A percentile compares a stretch with the other conserved stretches of the same genome.
These are phyloP conservation scores for Chlorella sp. DNA, from an alignment of 139 green algal genomes.

Conservation along the genomic window DNA sequence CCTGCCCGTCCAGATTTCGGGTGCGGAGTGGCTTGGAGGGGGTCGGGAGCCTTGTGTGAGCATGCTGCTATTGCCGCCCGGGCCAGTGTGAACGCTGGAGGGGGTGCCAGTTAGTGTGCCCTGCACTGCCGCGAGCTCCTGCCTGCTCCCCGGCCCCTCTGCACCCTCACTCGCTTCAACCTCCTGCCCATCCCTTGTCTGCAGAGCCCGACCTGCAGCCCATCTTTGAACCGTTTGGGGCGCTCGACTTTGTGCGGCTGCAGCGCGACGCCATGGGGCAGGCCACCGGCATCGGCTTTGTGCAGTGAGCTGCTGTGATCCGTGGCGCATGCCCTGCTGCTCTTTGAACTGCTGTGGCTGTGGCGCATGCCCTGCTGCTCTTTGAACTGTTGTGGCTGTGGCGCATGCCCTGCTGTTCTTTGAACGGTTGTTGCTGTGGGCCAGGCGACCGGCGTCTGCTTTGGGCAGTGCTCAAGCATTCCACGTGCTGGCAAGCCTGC, in stretches of 20 bases:
- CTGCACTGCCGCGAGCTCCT: neutral
- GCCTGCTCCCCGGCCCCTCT: neutral
- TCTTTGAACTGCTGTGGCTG: neutral
- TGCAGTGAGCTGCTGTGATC: slow-evolving; percentile 29
- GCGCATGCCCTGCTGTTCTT: neutral
- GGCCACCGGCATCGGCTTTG: slow-evolving; percentile 59
- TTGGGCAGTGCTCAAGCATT: neutral
- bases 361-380: neutral
- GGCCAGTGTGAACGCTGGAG: too few species aligned
- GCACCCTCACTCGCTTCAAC: neutral
- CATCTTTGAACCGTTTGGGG: slow-evolving; percentile 90
- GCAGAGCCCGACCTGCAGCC: slow-evolving; percentile 76
- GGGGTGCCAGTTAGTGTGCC: too few species aligned
- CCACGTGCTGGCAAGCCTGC: too few species aligned
- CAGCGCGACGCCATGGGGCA: slow-evolving; percentile 59
- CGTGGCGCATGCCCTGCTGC: neutral
- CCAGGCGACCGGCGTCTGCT: too few species aligned
- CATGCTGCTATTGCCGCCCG: too few species aligned
- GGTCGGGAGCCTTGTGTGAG: too few species aligned
- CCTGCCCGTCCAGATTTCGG: slow-evolving; percentile 38
- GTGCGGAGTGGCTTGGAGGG: too few species aligned
- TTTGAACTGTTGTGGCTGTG: too few species aligned
- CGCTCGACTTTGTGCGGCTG: slow-evolving; percentile 75
- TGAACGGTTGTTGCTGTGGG: neutral
- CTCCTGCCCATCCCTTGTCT: neutral